Evolutionary conservation across 1,139 yeast genomes (phyloP).

Genomic region (Lodderomyces metapsilosis): DNA sequence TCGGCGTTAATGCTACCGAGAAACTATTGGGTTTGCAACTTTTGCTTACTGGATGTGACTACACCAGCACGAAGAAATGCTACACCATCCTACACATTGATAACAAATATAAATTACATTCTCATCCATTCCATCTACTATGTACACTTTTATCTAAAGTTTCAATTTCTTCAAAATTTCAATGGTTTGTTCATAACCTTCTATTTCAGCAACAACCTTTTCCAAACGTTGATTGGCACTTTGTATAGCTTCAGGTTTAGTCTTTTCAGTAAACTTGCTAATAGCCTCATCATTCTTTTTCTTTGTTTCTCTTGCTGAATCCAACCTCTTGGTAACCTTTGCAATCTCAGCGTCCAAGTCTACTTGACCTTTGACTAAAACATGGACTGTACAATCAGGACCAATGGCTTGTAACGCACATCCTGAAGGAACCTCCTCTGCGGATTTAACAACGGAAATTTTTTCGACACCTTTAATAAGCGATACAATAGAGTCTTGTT

Average conservation of each 20-base stretch:
- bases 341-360: constrained; percentile 87
- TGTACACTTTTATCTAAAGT: constrained; percentile 11
- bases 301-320: constrained; percentile 52
- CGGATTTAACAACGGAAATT: constrained; percentile 57
- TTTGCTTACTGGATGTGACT: too few species aligned
- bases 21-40: too few species aligned
- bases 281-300: constrained; percentile 41
- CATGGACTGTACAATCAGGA: constrained; percentile 81
- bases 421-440: constrained; percentile 72
- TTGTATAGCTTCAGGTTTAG: constrained; percentile 77
- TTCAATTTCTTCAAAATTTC: constrained; percentile 72
- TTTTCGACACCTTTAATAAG: constrained; percentile 87
- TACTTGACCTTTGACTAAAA: constrained; percentile 90
- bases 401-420: constrained; percentile 83
- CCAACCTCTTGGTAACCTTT: constrained; percentile 77
- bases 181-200: constrained; percentile 78
- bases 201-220: constrained; percentile 77
- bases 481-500: constrained; percentile 81
- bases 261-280: constrained; percentile 83
- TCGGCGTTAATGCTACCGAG: too few species aligned
- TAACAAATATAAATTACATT: too few species aligned
- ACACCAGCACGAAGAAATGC: too few species aligned
- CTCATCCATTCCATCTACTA: not conserved
- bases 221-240: constrained; percentile 69
- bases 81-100: too few species aligned